A percentile compares a stretch with the other conserved stretches of the same genome.
phyloP scores from a whole-genome alignment of 768 basidiomycete genomes.

The Pulveroboletus frians region DNA sequence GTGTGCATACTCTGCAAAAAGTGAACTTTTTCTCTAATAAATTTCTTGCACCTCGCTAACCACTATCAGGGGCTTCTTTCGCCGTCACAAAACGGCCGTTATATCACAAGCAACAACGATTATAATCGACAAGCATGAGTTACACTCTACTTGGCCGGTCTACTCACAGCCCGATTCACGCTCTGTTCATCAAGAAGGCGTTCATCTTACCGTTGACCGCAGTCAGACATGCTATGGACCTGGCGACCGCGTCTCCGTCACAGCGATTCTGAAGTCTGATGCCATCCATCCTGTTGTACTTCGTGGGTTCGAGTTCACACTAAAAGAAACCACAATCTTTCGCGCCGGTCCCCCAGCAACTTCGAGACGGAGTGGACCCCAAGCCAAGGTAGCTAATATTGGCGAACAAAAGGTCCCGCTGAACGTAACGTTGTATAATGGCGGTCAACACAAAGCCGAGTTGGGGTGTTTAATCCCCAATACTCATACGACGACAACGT shows the following conservation, averaged over 20 bases:
- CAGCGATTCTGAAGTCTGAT: slow-evolving; percentile 70
- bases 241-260: slow-evolving; percentile 71
- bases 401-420: slow-evolving; percentile 69
- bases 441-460: slow-evolving; percentile 67
- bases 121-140: slow-evolving; percentile 88
- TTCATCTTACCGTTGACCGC: slow-evolving; percentile 73
- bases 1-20: slow-evolving; percentile 84
- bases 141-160: slow-evolving; percentile 91
- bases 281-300: slow-evolving; percentile 62
- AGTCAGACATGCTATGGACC: slow-evolving; percentile 79
- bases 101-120: slow-evolving; percentile 65
- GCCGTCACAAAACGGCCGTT: slow-evolving; percentile 68
- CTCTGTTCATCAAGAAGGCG: slow-evolving; percentile 57
- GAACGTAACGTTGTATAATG: slow-evolving; percentile 70
- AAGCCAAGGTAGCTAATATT: slow-evolving; percentile 49
- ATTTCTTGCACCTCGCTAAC: background rate
- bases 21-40: slow-evolving; percentile 35
- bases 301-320: slow-evolving; percentile 76
- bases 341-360: slow-evolving; percentile 51
- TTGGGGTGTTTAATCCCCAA: slow-evolving; percentile 63
- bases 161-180: slow-evolving; percentile 76
- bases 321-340: slow-evolving; percentile 75
- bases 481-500: slow-evolving; percentile 73
- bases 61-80: slow-evolving; percentile 58
- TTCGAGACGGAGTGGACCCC: slow-evolving; percentile 53